Percentiles rank a stretch among this genome's conserved stretches.
phyloP scores from a whole-genome alignment of 805 yeast genomes.

The Wickerhamiella domercqiae region DNA sequence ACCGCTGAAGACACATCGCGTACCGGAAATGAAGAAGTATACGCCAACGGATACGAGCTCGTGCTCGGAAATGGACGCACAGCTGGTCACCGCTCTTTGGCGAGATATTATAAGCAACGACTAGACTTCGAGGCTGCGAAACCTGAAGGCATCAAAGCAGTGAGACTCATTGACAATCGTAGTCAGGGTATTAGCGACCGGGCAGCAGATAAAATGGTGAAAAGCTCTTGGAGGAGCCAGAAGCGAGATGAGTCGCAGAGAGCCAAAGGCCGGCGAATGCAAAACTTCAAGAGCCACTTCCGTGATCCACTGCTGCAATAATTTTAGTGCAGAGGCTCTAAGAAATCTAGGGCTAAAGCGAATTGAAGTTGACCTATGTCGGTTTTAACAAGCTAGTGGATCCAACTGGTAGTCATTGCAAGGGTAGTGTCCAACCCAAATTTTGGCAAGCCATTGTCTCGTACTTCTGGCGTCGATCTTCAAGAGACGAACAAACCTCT shows the following conservation, averaged over 20 bases:
- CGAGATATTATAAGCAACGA: slow-evolving; percentile 57
- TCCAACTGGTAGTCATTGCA: too few species aligned
- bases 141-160: slow-evolving; percentile 40
- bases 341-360: too few species aligned
- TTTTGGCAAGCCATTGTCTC: too few species aligned
- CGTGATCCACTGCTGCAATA: slow-evolving; percentile 53
- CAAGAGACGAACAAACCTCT: too few species aligned
- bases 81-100: slow-evolving; percentile 68
- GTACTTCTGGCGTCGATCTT: too few species aligned
- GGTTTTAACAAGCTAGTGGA: too few species aligned
- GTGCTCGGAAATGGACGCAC: slow-evolving; percentile 57
- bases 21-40: slow-evolving; percentile 8
- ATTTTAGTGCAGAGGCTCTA: too few species aligned
- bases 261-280: slow-evolving; percentile 41
- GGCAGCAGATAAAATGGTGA: slow-evolving; percentile 28
- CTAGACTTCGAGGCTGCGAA: slow-evolving; percentile 34
- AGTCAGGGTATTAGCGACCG: slow-evolving; percentile 20
- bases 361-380: too few species aligned
- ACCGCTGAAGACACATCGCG: slow-evolving; percentile 15
- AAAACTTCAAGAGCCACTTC: slow-evolving; percentile 74
- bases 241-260: slow-evolving; percentile 31
- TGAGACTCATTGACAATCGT: slow-evolving; percentile 66
- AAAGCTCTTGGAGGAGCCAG: slow-evolving; percentile 48
- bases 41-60: slow-evolving; percentile 51
- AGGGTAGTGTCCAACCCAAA: too few species aligned